Conservation (phyloP, 768 basidiomycete species). For the Mycena amicta region DNA sequence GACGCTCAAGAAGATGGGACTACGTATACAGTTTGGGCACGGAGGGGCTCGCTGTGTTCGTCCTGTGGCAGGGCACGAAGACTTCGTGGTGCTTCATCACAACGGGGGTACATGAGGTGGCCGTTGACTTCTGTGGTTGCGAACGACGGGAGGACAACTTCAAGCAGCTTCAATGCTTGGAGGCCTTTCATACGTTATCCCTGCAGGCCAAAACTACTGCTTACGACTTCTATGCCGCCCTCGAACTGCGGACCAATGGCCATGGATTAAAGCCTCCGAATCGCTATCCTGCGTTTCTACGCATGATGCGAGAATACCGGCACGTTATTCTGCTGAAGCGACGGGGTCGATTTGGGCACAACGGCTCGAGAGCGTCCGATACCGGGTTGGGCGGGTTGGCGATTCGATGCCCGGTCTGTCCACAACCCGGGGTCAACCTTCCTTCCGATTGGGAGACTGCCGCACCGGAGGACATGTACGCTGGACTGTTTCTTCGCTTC, state of each 20-base stretch:
- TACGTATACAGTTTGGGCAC: conserved; percentile 29
- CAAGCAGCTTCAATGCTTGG: conserved; percentile 31
- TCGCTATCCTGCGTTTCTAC: background rate
- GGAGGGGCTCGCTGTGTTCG: conserved; percentile 17
- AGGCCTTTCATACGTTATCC: conserved; percentile 29
- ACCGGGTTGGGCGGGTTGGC: background rate
- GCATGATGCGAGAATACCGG: background rate
- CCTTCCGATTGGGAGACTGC: conserved; percentile 12
- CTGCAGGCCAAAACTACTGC: conserved; percentile 31
- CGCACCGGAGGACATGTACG: background rate
- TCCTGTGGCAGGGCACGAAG: conserved; percentile 10
- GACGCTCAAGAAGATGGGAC: conserved; percentile 24
- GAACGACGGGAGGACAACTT: background rate
- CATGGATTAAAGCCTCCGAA: conserved; percentile 19
- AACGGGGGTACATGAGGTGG: conserved; percentile 33
- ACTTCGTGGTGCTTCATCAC: conserved; percentile 31
- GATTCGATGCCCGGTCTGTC: conserved; percentile 22
- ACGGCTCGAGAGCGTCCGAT: background rate
- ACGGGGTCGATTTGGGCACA: background rate
- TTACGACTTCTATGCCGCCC: conserved; percentile 30
- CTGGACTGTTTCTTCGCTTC: background rate
- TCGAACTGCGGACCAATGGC: conserved; percentile 29
- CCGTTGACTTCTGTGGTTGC: conserved; percentile 36
- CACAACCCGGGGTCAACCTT: conserved; percentile 19
- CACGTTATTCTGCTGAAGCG: background rate